These are phyloP conservation scores for Cutaneotrichosporon spelunceum DNA, from an alignment of 1,284 basidiomycete species.

Conservation along the genomic window DNA sequence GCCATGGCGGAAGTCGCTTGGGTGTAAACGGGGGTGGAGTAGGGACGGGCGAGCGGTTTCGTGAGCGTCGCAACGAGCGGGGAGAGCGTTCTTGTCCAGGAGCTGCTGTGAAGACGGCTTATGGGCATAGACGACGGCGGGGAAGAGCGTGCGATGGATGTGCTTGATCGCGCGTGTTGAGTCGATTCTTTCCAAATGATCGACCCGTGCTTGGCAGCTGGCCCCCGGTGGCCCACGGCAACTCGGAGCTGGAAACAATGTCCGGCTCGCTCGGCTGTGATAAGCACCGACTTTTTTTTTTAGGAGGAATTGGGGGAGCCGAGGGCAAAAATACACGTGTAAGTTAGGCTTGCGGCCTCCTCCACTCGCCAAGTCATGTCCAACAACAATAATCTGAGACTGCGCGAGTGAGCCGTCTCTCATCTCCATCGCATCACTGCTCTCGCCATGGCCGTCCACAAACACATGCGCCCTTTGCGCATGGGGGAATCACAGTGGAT, in stretches of 20 bases:
- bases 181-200: slow-evolving; percentile 2
- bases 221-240: not conserved
- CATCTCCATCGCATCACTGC: not conserved
- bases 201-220: not conserved
- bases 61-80: slow-evolving; percentile 7
- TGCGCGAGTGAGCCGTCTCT: not conserved
- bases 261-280: not conserved
- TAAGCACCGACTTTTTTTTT: not conserved
- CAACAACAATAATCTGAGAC: not conserved
- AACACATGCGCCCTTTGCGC: slow-evolving; percentile 33
- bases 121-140: slow-evolving; percentile 19
- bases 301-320: no score
- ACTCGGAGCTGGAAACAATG: not conserved
- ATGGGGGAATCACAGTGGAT: slow-evolving; percentile 41
- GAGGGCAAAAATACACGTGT: not conserved
- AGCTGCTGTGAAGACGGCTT: slow-evolving; percentile 10
- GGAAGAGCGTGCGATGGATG: not conserved
- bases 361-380: not conserved
- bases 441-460: not conserved
- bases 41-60: not conserved
- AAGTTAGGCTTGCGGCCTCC: no score
- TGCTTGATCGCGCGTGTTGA: not conserved
- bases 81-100: slow-evolving; percentile 20
- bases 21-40: not conserved
- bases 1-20: slow-evolving; percentile 18